Conservation (phyloP, 352 stramenopile genomes). For the Phytophthora kernoviae region DNA sequence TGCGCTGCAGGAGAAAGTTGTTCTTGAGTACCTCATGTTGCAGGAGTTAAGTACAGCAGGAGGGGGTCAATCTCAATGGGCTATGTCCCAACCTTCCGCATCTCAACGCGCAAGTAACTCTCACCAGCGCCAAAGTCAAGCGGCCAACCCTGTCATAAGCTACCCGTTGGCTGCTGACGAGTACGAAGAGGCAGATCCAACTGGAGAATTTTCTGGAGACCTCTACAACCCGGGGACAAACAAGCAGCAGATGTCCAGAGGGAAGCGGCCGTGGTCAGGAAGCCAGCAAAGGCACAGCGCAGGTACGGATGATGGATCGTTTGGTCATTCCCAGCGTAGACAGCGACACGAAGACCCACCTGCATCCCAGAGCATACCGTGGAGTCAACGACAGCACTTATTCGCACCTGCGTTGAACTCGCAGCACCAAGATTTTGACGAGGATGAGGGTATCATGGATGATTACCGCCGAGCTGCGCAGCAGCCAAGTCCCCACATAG, state of each 20-base stretch:
- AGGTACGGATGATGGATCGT: not conserved
- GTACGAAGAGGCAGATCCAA: constrained; percentile 19
- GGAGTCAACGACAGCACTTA: constrained; percentile 12
- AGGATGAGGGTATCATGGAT: constrained; percentile 29
- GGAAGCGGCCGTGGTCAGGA: constrained; percentile 15
- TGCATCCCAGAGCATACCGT: constrained; percentile 8
- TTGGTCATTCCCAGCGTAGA: constrained; percentile 9
- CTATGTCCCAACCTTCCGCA: constrained; percentile 9
- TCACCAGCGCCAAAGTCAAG: not conserved
- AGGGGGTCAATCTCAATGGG: constrained; percentile 12
- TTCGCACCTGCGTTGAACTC: constrained; percentile 6
- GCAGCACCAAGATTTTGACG: constrained; percentile 16
- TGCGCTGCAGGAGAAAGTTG: constrained; percentile 65
- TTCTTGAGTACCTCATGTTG: constrained; percentile 72
- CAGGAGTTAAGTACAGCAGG: constrained; percentile 50
- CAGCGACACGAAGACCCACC: constrained; percentile 13
- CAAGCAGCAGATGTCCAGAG: not conserved
- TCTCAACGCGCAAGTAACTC: constrained; percentile 1
- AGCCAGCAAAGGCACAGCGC: constrained; percentile 7
- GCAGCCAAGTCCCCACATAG: constrained; percentile 7
- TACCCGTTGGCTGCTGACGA: constrained; percentile 12
- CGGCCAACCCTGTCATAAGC: constrained; percentile 8
- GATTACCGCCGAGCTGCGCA: constrained; percentile 23
- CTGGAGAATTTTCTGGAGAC: constrained; percentile 22
- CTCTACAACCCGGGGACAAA: constrained; percentile 13